These are phyloP conservation scores for Rubus idaeus DNA, from an alignment of 306 rosid species.

Conservation along the genomic window DNA sequence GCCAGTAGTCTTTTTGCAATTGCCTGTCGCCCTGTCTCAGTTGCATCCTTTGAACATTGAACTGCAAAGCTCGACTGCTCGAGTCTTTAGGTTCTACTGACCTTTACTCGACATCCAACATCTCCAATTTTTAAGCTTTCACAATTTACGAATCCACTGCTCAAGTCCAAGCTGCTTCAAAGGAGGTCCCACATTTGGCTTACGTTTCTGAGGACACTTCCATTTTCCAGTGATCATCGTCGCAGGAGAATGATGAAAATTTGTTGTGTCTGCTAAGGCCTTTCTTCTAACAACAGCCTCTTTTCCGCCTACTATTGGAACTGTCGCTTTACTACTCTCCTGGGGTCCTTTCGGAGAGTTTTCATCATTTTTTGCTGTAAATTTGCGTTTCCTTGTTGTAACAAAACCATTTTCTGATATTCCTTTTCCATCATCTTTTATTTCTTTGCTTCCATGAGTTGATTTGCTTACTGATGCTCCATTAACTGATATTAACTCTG, in stretches of 20 bases:
- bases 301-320: conserved; percentile 25
- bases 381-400: conserved; percentile 47
- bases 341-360: conserved; percentile 31
- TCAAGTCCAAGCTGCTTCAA: conserved; percentile 92
- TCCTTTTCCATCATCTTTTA: conserved; percentile 33
- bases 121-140: conserved; percentile 13
- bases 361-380: conserved; percentile 26
- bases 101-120: background rate
- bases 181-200: conserved; percentile 66
- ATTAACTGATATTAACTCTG: conserved; percentile 8
- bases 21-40: too few relatives aligned
- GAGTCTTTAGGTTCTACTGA: background rate
- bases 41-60: background rate
- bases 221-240: conserved; percentile 67
- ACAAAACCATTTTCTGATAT: conserved; percentile 47
- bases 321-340: conserved; percentile 20
- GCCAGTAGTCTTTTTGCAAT: too few relatives aligned
- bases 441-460: conserved; percentile 33
- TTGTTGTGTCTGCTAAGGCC: conserved; percentile 67
- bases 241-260: conserved; percentile 37
- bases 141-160: conserved; percentile 59
- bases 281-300: conserved; percentile 38
- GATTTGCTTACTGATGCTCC: conserved; percentile 26
- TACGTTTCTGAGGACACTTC: conserved; percentile 78
- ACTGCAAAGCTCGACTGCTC: background rate